Evolutionary conservation across 2,329 filamentous ascomycete genomes (phyloP).

Genomic region (Xylaria sp.): DNA sequence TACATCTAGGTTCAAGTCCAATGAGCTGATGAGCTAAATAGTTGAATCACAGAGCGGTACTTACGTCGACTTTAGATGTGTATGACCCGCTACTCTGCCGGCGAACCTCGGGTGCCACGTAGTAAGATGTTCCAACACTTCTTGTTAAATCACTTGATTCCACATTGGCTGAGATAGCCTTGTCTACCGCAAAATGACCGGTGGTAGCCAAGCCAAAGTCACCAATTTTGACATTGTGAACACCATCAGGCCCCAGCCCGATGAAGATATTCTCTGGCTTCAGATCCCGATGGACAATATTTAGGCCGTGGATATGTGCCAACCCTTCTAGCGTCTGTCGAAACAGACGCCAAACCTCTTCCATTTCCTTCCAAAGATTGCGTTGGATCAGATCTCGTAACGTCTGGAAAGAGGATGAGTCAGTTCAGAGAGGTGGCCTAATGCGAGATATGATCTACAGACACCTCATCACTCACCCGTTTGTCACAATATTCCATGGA

Average conservation of each 20-base stretch:
- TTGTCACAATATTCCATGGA: constrained; percentile 99
- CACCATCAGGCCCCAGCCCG: constrained; percentile 71
- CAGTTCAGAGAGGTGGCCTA: neutral
- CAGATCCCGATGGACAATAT: constrained; percentile 93
- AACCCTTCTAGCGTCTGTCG: constrained; percentile 91
- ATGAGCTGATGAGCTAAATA: neutral
- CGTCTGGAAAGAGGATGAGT: constrained; percentile 61
- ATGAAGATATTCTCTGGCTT: constrained; percentile 99
- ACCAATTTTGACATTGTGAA: constrained; percentile 92
- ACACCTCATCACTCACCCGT: constrained; percentile 62
- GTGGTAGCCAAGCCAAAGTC: constrained; percentile 96
- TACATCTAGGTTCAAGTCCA: constrained; percentile 75
- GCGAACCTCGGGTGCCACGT: constrained; percentile 91
- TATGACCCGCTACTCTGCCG: constrained; percentile 80
- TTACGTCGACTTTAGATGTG: constrained; percentile 89
- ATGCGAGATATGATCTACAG: neutral
- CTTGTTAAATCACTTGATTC: constrained; percentile 74
- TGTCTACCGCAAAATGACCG: constrained; percentile 77
- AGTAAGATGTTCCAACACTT: constrained; percentile 82
- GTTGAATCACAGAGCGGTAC: constrained; percentile 47
- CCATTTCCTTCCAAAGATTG: constrained; percentile 75
- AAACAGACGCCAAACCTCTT: constrained; percentile 90
- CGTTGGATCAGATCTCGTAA: constrained; percentile 86
- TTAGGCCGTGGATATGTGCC: constrained; percentile 86
- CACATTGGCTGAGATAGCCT: constrained; percentile 53